Base-by-base conservation (phyloP, 441 rosid species). In the Metrosideros polymorpha region DNA sequence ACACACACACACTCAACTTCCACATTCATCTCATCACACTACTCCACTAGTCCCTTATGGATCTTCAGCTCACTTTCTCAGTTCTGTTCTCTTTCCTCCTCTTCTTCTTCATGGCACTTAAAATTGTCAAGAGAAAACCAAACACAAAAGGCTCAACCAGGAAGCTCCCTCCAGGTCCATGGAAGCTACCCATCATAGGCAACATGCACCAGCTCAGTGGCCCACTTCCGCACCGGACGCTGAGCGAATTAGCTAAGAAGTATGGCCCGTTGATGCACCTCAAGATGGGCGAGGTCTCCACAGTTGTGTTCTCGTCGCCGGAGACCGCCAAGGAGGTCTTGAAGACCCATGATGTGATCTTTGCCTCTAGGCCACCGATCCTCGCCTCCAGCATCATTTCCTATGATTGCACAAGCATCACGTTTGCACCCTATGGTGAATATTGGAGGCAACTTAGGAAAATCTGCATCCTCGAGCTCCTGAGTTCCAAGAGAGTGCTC, bases 341-440 rank as follows among this genome's bases (percentile, higher is more conserved):
- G n/a, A 76, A 83, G 56, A 55, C 84, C 4, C 84, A 88, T 13
- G 88, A 88, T 47, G 9, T 86, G 45, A 84, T 29, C 71, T 88
- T 88, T 61, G 86, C 88, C 17, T 19, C 51, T 18, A 88, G 87
- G 86, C 86, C 89, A 9, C 49, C 32, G 22, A 22, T 85, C 22
- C 79, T 86, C 9, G 77, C 84, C 27, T 9, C 84, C 29, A 50
- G 32, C 35, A 52, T 82, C 30, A 2, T 88, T 4, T 17, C 82
- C 25, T 85, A 85, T 45, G 86, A 76, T 63, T 27, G 75, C 71
- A 9, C 87, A 57, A 47, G 77, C 79, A 22, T 86, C 49, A 50
- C 54, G 25, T 87, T 71, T 71, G 79, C 79, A 71, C 79, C 79
- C 47, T 71, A 71, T 10, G 79, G 79, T 24, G 79, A 71, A 71